A percentile compares a stretch with the other conserved stretches of the same genome.
Evolutionary conservation across 176 grass and related monocot genomes (phyloP).

Genomic region (Paspalum notatum): DNA sequence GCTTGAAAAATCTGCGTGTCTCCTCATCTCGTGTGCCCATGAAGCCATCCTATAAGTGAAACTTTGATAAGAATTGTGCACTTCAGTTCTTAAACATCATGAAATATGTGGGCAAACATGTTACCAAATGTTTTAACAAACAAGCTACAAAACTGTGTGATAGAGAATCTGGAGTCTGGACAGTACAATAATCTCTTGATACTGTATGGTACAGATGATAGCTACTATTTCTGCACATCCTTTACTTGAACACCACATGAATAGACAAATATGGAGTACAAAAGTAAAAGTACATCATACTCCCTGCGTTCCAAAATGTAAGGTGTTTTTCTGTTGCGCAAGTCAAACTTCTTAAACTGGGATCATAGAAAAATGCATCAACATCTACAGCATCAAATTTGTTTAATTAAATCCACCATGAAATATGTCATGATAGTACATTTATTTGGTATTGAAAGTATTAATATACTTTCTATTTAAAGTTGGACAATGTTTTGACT

Average conservation of each 20-base stretch:
- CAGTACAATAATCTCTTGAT: not conserved
- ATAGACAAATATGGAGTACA: no score
- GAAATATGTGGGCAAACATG: slow-evolving; percentile 10
- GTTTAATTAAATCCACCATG: no score
- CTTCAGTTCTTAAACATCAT: slow-evolving; percentile 35
- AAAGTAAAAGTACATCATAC: slow-evolving; percentile 3
- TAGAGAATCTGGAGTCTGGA: not conserved
- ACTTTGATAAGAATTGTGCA: slow-evolving; percentile 21
- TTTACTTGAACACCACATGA: not conserved
- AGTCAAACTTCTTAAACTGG: no score
- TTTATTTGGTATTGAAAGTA: no score
- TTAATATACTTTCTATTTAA: no score
- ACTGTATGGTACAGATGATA: slow-evolving; percentile 17
- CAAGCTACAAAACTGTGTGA: slow-evolving; percentile 10
- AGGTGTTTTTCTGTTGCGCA: no score
- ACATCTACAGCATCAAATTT: no score
- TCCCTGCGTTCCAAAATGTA: no score
- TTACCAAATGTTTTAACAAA: not conserved
- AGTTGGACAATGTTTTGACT: no score
- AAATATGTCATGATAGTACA: no score
- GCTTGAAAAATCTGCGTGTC: slow-evolving; percentile 88
- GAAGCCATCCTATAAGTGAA: slow-evolving; percentile 54
- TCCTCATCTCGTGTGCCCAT: slow-evolving; percentile 84
- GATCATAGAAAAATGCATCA: no score
- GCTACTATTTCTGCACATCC: not conserved